Conservation (phyloP, 257 asterid species). For the Solanum ossicruentum region DNA sequence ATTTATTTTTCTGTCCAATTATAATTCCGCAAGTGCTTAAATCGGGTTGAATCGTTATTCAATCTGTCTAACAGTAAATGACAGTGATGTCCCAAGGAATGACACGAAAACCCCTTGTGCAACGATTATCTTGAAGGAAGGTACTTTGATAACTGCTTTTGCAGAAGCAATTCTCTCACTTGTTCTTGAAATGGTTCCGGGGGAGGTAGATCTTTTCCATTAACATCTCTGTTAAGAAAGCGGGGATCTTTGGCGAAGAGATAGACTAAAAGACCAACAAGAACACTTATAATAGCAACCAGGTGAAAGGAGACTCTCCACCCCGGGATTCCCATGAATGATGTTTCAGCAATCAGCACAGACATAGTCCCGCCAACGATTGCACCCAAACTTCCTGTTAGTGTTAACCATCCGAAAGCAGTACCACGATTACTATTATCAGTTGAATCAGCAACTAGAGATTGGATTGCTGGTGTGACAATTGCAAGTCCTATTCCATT, state of each 20-base stretch:
- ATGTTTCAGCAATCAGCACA: constrained; percentile 45
- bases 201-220: constrained; percentile 16
- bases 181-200: background rate
- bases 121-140: too few species aligned
- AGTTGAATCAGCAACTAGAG: constrained; percentile 80
- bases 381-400: constrained; percentile 59
- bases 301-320: constrained; percentile 86
- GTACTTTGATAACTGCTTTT: constrained; percentile 44
- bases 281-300: constrained; percentile 48
- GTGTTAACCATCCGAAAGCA: constrained; percentile 75
- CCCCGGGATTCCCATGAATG: constrained; percentile 72
- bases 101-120: too few species aligned
- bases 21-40: too few species aligned
- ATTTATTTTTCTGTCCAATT: too few species aligned
- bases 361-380: constrained; percentile 61
- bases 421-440: constrained; percentile 63
- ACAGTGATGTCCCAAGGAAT: too few species aligned
- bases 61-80: too few species aligned
- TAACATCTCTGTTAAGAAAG: constrained; percentile 24
- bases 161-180: constrained; percentile 16
- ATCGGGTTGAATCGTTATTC: too few species aligned
- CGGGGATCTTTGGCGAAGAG: constrained; percentile 67
- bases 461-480: constrained; percentile 60
- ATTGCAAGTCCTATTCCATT: constrained; percentile 82
- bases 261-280: constrained; percentile 51